Evolutionary conservation across 1,284 basidiomycete species (phyloP).

Genomic region (Puccinia hordei): DNA sequence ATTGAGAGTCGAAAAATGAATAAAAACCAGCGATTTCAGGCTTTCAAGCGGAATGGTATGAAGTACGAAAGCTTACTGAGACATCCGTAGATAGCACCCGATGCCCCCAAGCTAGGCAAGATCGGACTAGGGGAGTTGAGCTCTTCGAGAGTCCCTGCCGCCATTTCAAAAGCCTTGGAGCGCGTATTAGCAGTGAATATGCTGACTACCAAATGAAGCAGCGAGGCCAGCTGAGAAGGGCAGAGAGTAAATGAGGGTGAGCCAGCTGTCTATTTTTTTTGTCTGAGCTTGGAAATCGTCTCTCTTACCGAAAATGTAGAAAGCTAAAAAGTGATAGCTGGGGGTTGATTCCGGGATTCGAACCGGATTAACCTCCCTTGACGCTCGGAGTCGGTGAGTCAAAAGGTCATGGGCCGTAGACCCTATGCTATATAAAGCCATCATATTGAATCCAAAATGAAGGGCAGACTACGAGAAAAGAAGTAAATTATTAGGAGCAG

Average conservation of each 20-base stretch:
- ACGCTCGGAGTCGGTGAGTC: slow-evolving; percentile 33
- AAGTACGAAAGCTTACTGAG: slow-evolving; percentile 37
- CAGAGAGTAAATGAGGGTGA: neutral
- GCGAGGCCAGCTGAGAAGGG: slow-evolving; percentile 31
- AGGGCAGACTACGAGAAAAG: slow-evolving; percentile 30
- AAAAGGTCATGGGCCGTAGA: slow-evolving; percentile 47
- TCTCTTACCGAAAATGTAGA: slow-evolving; percentile 44
- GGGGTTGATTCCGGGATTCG: slow-evolving; percentile 46
- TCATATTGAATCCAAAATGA: slow-evolving; percentile 50
- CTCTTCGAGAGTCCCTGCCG: slow-evolving; percentile 18
- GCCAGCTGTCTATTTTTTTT: neutral
- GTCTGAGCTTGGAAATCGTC: neutral
- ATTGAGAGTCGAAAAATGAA: too few species aligned
- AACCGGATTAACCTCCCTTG: slow-evolving; percentile 37
- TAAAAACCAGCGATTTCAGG: too few species aligned
- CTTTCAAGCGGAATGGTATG: neutral
- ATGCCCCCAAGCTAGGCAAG: slow-evolving; percentile 45
- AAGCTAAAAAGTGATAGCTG: slow-evolving; percentile 49
- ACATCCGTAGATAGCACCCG: slow-evolving; percentile 55
- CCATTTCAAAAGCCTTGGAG: slow-evolving; percentile 44
- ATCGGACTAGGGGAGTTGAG: slow-evolving; percentile 40
- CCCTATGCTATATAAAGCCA: slow-evolving; percentile 49
- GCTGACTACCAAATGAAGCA: slow-evolving; percentile 45
- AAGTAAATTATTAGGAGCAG: neutral
- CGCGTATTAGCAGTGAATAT: slow-evolving; percentile 35